Evolutionary conservation across 495 filamentous ascomycete genomes (phyloP).

Genomic region (Trypethelium eluteriae): DNA sequence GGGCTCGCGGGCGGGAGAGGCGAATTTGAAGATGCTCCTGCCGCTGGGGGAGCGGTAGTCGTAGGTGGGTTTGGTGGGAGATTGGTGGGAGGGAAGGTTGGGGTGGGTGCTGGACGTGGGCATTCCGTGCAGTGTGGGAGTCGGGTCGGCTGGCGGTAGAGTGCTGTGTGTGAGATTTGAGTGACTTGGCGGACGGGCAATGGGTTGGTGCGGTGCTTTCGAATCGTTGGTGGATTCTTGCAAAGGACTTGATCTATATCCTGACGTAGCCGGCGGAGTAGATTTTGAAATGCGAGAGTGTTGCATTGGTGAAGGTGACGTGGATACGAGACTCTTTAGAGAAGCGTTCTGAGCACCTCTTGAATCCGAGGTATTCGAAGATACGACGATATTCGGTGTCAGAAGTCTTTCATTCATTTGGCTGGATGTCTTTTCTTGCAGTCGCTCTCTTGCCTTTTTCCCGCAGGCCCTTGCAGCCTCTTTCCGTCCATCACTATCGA

Average conservation of each 20-base stretch:
- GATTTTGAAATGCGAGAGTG: slow-evolving; percentile 3
- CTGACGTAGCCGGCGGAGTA: not conserved
- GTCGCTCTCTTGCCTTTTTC: not conserved
- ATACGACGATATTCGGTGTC: not conserved
- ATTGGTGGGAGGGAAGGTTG: not conserved
- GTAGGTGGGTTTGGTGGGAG: not conserved
- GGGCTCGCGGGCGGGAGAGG: not conserved
- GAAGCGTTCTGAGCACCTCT: not conserved
- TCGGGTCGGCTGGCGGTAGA: not conserved
- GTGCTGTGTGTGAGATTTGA: not conserved
- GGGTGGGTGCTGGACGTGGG: not conserved
- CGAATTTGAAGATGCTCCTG: not conserved
- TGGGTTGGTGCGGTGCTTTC: not conserved
- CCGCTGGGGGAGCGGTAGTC: not conserved
- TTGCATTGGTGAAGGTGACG: not conserved
- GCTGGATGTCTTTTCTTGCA: not conserved
- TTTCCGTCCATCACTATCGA: not conserved
- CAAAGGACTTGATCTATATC: not conserved
- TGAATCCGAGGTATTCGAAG: not conserved
- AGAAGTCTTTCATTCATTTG: slow-evolving; percentile 6
- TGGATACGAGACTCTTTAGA: not conserved
- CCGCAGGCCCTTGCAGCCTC: not conserved
- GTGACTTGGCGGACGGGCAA: not conserved
- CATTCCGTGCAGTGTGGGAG: not conserved
- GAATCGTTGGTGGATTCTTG: not conserved